These are phyloP conservation scores for Hypoxylon rubiginosum DNA, from an alignment of 2,329 filamentous ascomycete genomes.

Conservation along the genomic window DNA sequence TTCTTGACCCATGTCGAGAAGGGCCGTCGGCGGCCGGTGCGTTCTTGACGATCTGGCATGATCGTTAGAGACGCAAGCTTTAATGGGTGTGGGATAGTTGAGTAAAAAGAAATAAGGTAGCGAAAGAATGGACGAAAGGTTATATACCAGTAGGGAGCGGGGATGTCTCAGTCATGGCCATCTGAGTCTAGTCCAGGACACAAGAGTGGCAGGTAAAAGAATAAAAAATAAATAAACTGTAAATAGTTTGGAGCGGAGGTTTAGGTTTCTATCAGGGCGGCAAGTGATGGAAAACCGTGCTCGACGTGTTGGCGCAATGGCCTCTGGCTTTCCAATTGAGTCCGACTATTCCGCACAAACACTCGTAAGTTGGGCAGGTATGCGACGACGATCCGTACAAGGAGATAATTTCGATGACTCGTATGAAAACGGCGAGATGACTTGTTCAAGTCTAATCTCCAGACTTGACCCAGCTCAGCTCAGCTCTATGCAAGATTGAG, in stretches of 20 bases:
- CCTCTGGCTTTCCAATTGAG: slow-evolving; percentile 23
- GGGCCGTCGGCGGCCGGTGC: slow-evolving; percentile 79
- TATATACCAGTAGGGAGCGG: slow-evolving; percentile 47
- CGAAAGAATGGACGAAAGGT: slow-evolving; percentile 3
- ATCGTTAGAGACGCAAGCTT: slow-evolving; percentile 40
- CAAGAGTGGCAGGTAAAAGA: neutral
- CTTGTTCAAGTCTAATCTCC: neutral
- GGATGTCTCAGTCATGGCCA: slow-evolving; percentile 50
- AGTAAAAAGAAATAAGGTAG: slow-evolving; percentile 5
- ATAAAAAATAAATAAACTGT: too few relatives aligned
- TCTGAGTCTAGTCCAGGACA: slow-evolving; percentile 26
- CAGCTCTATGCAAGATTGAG: neutral
- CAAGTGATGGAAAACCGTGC: slow-evolving; percentile 23
- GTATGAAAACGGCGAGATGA: slow-evolving; percentile 7
- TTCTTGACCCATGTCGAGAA: slow-evolving; percentile 97
- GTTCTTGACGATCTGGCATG: slow-evolving; percentile 73
- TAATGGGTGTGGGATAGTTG: slow-evolving; percentile 9
- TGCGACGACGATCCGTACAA: slow-evolving; percentile 29
- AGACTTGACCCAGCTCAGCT: neutral
- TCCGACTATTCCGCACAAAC: slow-evolving; percentile 10
- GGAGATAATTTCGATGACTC: slow-evolving; percentile 1
- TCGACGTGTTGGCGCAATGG: slow-evolving; percentile 27
- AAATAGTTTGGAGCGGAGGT: neutral
- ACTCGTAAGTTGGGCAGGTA: slow-evolving; percentile 10
- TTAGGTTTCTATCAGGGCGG: slow-evolving; percentile 9